phyloP scores from a whole-genome alignment of 495 filamentous ascomycete species.

The Echria macrotheca region DNA sequence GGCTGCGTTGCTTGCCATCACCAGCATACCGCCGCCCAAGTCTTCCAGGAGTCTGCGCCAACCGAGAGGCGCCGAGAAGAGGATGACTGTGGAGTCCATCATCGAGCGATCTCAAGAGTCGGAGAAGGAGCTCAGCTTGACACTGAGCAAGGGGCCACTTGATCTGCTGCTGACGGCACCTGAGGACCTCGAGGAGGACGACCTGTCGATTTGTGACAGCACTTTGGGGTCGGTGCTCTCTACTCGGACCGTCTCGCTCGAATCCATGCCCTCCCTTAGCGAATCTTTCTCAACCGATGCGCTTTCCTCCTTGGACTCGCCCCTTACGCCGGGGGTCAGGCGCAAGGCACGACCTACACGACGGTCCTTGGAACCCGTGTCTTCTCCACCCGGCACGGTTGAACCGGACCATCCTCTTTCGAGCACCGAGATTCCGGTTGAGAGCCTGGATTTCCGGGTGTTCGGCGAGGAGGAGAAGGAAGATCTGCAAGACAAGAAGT shows the following conservation, averaged over 20 bases:
- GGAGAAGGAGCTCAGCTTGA: slow-evolving; percentile 45
- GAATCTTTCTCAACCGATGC: slow-evolving; percentile 37
- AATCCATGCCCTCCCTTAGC: slow-evolving; percentile 44
- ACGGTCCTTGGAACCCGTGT: slow-evolving; percentile 39
- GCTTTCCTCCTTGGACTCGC: slow-evolving; percentile 37
- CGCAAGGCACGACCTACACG: slow-evolving; percentile 34
- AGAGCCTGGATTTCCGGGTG: slow-evolving; percentile 42
- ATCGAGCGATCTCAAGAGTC: slow-evolving; percentile 43
- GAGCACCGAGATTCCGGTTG: slow-evolving; percentile 26
- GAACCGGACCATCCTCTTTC: slow-evolving; percentile 44
- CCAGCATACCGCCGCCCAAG: slow-evolving; percentile 49
- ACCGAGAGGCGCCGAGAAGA: slow-evolving; percentile 19
- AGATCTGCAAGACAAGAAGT: slow-evolving; percentile 30
- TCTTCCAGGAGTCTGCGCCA: slow-evolving; percentile 22
- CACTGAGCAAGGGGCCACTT: slow-evolving; percentile 43
- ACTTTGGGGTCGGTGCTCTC: slow-evolving; percentile 36
- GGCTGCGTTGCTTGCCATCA: slow-evolving; percentile 54
- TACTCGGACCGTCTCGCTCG: slow-evolving; percentile 40
- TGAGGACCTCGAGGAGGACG: slow-evolving; percentile 48
- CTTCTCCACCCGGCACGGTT: slow-evolving; percentile 33
- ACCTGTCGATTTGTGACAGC: slow-evolving; percentile 40
- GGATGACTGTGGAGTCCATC: slow-evolving; percentile 47
- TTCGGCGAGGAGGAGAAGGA: slow-evolving; percentile 28
- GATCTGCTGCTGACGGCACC: slow-evolving; percentile 51
- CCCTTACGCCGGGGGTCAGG: slow-evolving; percentile 30